Base-by-base conservation (phyloP, 495 filamentous ascomycete genomes). In the Oidiodendron maius region DNA sequence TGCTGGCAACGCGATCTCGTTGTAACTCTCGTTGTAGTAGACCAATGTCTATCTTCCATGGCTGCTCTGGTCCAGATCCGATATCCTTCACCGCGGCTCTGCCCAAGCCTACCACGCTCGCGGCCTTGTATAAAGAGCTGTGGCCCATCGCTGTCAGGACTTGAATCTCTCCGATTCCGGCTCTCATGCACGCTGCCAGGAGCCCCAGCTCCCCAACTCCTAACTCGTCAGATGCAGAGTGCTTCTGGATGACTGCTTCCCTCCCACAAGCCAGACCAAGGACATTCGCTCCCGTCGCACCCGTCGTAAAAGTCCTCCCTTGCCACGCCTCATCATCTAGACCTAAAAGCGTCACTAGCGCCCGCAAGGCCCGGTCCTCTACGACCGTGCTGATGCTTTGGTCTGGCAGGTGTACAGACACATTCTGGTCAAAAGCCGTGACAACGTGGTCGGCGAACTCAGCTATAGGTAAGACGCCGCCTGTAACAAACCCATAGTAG, bases 401-500 rank as follows among this genome's bases (percentile, higher is more conserved):
- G 9, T 73, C 65, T 0, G 88, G 79, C 17, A 96, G 68, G 66
- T 96, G 89, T 9, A 96, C 88, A 42, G 80, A 75, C n/a, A 89
- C 81, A 60, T 89, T 95, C 51, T 93, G 87, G 60, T 96, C 91
- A 36, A 81, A 78, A 1, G 76, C 74, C 8, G 78, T 82, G 40
- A 90, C 89, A 11, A 95, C 66, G 57, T 84, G 81, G 61, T 97
- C 91, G 0, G 87, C 91, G n/a, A 87, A 75, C 26, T 82, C 70
- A 24, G 89, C 89, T n/a, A 88, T 80, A 0, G 89, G 87, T 2
- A 88, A 88, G 24, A 71, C 66, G 13, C 87, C 86, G 16, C 91
- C 91, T 0, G 84, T 94, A 5, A 97, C 82, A 59, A 96, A 95
- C 20, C 89, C 91, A 64, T 86, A 93, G 70, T 95, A 97, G 50